Conservation (phyloP, 2,329 filamentous ascomycete genomes). For the Talaromyces sp. region DNA sequence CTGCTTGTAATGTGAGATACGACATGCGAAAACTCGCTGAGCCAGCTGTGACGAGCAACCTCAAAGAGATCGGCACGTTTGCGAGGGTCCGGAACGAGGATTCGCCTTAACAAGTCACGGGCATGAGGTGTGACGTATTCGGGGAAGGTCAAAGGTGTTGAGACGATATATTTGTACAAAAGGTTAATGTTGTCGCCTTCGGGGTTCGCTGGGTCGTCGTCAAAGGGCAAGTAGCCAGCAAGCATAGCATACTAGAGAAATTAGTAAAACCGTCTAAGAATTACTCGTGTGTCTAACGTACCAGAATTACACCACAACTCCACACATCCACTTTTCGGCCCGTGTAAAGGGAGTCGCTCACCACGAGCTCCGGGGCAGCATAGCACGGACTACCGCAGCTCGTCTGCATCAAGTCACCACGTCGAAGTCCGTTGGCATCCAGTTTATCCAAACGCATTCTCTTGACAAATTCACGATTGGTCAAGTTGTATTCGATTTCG, state of each 20-base stretch:
- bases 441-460: slow-evolving; percentile 77
- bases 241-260: slow-evolving; percentile 88
- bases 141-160: slow-evolving; percentile 92
- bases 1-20: slow-evolving; percentile 96
- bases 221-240: slow-evolving; percentile 93
- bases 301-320: slow-evolving; percentile 98
- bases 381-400: slow-evolving; percentile 98
- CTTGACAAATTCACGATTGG: slow-evolving; percentile 85
- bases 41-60: slow-evolving; percentile 94
- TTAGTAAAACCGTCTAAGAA: not conserved
- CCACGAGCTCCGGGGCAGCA: slow-evolving; percentile 91
- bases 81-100: slow-evolving; percentile 89
- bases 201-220: slow-evolving; percentile 95
- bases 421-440: slow-evolving; percentile 68
- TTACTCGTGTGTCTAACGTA: slow-evolving; percentile 32
- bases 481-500: slow-evolving; percentile 82
- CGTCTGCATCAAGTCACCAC: slow-evolving; percentile 97
- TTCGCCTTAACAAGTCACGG: slow-evolving; percentile 83
- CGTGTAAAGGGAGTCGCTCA: slow-evolving; percentile 95
- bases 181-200: slow-evolving; percentile 99
- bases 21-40: slow-evolving; percentile 94
- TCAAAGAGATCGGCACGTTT: slow-evolving; percentile 96
- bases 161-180: slow-evolving; percentile 98
- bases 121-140: slow-evolving; percentile 98
- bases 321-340: slow-evolving; percentile 97